A percentile compares a stretch with the other conserved stretches of the same genome.
Conservation (phyloP, 2,329 filamentous ascomycete genomes). For the Aspergillus fumigatus region DNA sequence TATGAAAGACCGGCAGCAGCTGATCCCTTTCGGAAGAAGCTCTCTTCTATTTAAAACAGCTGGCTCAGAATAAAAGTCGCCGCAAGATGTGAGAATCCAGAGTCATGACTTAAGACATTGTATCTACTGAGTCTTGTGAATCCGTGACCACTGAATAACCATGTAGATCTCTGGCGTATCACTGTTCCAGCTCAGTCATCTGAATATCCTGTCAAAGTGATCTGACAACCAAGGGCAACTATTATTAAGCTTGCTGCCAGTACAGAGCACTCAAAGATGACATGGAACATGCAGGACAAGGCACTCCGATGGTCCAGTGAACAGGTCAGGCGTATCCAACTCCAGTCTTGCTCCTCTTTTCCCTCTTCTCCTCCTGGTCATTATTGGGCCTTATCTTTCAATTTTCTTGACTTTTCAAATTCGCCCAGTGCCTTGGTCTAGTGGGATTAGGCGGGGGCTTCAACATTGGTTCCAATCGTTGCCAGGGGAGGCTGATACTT, state of each 20-base stretch:
- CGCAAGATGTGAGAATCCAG: background rate
- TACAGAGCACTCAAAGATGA: background rate
- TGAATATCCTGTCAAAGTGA: background rate
- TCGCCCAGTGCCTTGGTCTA: background rate
- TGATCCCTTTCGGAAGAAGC: background rate
- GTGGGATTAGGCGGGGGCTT: constrained; percentile 3
- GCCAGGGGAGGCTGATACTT: constrained; percentile 9
- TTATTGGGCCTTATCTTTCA: background rate
- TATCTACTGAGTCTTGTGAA: background rate
- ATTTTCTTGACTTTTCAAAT: background rate
- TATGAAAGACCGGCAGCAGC: background rate
- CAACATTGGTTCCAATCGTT: constrained; percentile 7
- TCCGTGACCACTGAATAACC: background rate
- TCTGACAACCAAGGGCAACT: background rate
- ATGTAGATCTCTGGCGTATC: background rate
- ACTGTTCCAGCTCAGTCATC: background rate
- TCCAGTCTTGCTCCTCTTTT: background rate
- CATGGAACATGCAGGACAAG: background rate
- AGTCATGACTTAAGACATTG: background rate
- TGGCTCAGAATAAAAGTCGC: background rate
- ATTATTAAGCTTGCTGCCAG: background rate
- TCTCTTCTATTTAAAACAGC: background rate
- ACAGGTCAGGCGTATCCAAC: constrained; percentile 8
- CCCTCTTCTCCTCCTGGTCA: background rate
- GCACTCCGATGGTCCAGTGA: background rate